Conservation (phyloP, 257 asterid species). For the Ocimum tenuiflorum region DNA sequence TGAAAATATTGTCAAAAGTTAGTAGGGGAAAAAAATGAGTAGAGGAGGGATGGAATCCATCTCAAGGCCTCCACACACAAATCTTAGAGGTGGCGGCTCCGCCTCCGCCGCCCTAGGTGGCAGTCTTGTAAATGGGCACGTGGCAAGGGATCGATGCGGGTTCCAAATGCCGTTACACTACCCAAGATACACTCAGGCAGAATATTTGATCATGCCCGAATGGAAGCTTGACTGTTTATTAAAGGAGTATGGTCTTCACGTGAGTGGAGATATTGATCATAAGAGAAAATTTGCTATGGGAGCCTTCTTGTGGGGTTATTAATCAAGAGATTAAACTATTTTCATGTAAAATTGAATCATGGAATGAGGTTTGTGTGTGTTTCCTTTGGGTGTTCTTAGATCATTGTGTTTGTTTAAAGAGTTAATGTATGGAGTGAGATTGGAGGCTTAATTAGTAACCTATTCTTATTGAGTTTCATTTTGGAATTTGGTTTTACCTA, state of each 20-base stretch:
- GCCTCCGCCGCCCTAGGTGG: neutral
- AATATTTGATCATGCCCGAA: constrained; percentile 55
- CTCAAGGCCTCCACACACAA: constrained; percentile 22
- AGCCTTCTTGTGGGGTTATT: constrained; percentile 50
- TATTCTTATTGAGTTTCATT: too few relatives aligned
- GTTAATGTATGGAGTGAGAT: too few relatives aligned
- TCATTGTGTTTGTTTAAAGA: too few relatives aligned
- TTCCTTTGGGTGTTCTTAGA: neutral
- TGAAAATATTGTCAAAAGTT: neutral
- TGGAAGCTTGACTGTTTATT: constrained; percentile 56
- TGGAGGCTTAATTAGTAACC: too few relatives aligned
- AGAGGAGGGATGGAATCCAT: constrained; percentile 36
- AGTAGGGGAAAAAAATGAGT: neutral
- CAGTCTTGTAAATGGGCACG: constrained; percentile 1
- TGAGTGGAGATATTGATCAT: constrained; percentile 40
- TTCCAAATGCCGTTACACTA: constrained; percentile 71
- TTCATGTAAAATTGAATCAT: neutral
- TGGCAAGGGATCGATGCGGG: constrained; percentile 29
- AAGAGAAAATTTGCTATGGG: constrained; percentile 72
- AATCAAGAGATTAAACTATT: neutral
- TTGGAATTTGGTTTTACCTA: too few relatives aligned
- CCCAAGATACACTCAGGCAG: constrained; percentile 51
- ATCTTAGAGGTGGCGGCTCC: constrained; percentile 13
- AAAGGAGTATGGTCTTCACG: constrained; percentile 39
- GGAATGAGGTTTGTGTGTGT: neutral